Conservation (phyloP, 192 early-diverging fungal genomes). For the Backusella westeae region DNA sequence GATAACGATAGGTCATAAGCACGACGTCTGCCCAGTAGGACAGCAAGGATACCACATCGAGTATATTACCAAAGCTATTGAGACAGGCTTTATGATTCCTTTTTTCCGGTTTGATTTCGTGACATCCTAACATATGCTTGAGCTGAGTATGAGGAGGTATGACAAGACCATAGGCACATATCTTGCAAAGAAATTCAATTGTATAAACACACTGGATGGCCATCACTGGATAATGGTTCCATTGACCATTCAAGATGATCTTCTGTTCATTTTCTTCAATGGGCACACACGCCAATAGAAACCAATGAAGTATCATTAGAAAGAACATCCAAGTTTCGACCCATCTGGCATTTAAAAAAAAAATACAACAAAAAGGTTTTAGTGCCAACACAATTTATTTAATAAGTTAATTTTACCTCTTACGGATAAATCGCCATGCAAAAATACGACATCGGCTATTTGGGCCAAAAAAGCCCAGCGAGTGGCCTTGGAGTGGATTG, state of each 20-base stretch:
- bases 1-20: conserved; percentile 41
- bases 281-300: conserved; percentile 42
- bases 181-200: conserved; percentile 36
- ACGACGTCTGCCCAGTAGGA: conserved; percentile 55
- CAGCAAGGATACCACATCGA: conserved; percentile 45
- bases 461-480: conserved; percentile 34
- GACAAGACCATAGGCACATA: conserved; percentile 44
- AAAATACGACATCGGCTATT: conserved; percentile 27
- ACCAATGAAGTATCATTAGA: conserved; percentile 43
- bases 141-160: conserved; percentile 15
- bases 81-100: conserved; percentile 43
- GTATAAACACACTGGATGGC: conserved; percentile 44
- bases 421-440: conserved; percentile 38
- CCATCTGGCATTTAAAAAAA: conserved; percentile 17
- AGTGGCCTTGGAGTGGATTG: conserved; percentile 36
- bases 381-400: background rate
- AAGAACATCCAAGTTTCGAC: conserved; percentile 38
- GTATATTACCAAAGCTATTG: conserved; percentile 39
- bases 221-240: conserved; percentile 41
- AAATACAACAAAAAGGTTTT: background rate
- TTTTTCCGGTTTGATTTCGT: background rate
- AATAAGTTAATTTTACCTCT: conserved; percentile 30
- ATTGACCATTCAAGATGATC: conserved; percentile 39
- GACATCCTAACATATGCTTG: background rate
- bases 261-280: conserved; percentile 30